Evolutionary conservation across 371 early-diverging fungal genomes (phyloP), one percentile per base, ranked within the genome.

Genomic region (Lichtheimia hyalospora): DNA sequence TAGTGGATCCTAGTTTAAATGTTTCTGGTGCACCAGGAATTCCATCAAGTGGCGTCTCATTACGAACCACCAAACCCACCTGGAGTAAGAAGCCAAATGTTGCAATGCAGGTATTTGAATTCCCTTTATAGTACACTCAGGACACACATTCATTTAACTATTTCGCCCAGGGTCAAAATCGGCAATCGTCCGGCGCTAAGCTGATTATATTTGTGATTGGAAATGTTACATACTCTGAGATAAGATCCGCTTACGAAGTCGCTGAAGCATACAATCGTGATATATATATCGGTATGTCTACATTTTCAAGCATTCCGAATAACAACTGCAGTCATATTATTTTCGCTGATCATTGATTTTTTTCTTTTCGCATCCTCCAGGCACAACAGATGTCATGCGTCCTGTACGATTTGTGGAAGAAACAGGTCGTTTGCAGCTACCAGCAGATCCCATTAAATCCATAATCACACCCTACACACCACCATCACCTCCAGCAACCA

Each of bases 161-260:
- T 34, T 6, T 8, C 10, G 34, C 10, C 14, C 48, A 67, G 65
- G 69, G 70, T 5, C 54, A 63, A 21, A 18, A 52, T 3, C 62
- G 73, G 24, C 14, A 61, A 28, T 49, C 73, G 18, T 52, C 52
- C 18, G 73, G 73, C 8, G 74, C 80, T 2, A 80, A 71, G 57
- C 55, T 80, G 28, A 73, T 80, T 52, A 75, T 97, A 3, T 98
- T 96, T 73, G 83, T 96, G 21, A 84, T 95, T 23, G 98, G 99
- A 14, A 98, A 98, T 5, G 69, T 93, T 13, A 92, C 97, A 4
- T 91, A 92, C 57, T 92, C 95, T 0, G 99, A 98, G 73, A 88
- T 97, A 41, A 86, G 98, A 12, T 69, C 91, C 1, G 83, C 82
- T 10, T 94, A 97, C 70, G 97, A 96, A 62, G 64, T 97, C 6